A percentile compares a stretch with the other conserved stretches of the same genome.
Evolutionary conservation across 345 rosid genomes (phyloP).

Genomic region (Sisymbrium irio): DNA sequence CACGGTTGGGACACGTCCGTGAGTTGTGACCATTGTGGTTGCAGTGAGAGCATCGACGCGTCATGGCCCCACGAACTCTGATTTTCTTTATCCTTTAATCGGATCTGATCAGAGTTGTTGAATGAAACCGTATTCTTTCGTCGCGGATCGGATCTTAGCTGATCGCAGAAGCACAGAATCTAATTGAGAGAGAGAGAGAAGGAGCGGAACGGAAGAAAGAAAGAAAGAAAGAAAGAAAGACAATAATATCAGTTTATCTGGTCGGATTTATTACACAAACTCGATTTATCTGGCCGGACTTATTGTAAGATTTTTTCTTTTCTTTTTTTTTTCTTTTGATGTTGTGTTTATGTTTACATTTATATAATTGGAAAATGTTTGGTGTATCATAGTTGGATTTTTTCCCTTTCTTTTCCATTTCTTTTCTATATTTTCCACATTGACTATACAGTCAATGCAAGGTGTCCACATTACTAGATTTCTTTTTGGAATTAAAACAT

Average conservation of each 20-base stretch:
- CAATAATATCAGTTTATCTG: conserved; percentile 37
- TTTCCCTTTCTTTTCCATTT: background rate
- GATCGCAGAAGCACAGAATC: conserved; percentile 36
- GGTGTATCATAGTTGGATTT: conserved; percentile 18
- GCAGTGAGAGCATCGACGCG: conserved; percentile 99
- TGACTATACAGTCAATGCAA: conserved; percentile 28
- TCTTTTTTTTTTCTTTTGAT: background rate
- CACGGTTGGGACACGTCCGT: conserved; percentile 92
- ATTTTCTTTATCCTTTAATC: conserved; percentile 2
- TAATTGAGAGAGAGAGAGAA: conserved; percentile 10
- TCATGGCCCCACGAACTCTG: conserved; percentile 45
- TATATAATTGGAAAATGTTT: background rate
- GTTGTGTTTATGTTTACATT: background rate
- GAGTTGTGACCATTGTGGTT: conserved; percentile 99
- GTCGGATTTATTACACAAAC: conserved; percentile 30
- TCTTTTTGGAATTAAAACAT: background rate
- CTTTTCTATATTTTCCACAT: too few species aligned
- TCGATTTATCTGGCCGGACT: conserved; percentile 8
- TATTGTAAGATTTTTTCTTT: background rate
- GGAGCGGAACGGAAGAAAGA: too few species aligned
- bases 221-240: conserved; percentile 12
- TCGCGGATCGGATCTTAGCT: conserved; percentile 36
- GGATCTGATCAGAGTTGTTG: conserved; percentile 32
- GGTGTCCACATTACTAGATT: conserved; percentile 7
- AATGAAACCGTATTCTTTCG: conserved; percentile 2